Percentiles rank a stretch among this genome's conserved stretches.
Conservation (phyloP, 495 filamentous ascomycete species). For the Xylaria curta region DNA sequence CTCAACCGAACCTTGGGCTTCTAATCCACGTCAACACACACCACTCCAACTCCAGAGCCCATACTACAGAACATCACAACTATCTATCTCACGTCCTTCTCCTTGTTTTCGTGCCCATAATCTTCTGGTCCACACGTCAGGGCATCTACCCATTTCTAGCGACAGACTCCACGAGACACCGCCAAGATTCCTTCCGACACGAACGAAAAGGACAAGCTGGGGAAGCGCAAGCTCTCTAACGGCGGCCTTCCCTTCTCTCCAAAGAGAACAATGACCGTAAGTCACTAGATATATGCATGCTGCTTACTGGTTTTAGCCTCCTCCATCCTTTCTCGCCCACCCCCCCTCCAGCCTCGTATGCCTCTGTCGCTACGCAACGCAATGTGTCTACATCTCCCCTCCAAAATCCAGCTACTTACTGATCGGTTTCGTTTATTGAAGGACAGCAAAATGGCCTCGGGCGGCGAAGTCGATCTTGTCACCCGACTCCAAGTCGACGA, state of each 20-base stretch:
- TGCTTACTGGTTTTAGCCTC: background rate
- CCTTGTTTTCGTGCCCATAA: background rate
- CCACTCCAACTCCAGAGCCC: background rate
- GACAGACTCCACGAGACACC: conserved; percentile 13
- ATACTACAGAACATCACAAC: background rate
- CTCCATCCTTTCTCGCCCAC: background rate
- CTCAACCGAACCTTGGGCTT: background rate
- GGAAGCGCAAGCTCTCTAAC: conserved; percentile 85
- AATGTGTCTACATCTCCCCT: background rate
- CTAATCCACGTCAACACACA: background rate
- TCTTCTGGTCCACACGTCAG: background rate
- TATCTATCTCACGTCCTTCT: too few relatives aligned
- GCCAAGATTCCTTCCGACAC: conserved; percentile 22
- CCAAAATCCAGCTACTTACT: background rate
- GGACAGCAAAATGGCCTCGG: conserved; percentile 49
- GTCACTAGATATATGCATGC: conserved; percentile 39
- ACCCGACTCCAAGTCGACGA: conserved; percentile 85
- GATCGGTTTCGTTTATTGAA: conserved; percentile 24
- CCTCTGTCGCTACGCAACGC: background rate
- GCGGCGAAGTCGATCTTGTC: conserved; percentile 65
- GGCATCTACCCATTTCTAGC: background rate
- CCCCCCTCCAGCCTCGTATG: background rate
- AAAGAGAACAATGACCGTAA: conserved; percentile 86
- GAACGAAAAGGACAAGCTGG: conserved; percentile 55
- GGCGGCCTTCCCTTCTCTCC: conserved; percentile 73